Evolutionary conservation across 805 yeast species (phyloP).

Genomic region (Kazachstania psychrophila): DNA sequence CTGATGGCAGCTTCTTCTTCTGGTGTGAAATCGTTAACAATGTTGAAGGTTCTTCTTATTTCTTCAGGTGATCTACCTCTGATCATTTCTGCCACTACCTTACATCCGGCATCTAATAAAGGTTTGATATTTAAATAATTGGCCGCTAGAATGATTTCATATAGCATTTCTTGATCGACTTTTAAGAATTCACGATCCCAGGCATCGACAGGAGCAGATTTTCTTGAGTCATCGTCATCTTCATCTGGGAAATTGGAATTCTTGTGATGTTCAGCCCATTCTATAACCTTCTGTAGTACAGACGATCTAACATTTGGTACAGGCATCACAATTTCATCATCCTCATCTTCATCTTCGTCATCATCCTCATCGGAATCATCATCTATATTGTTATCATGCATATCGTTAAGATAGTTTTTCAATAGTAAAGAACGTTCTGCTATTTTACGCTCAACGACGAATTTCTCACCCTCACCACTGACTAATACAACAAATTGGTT

Average conservation of each 20-base stretch:
- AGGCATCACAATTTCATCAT: constrained; percentile 71
- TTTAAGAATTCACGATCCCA: constrained; percentile 94
- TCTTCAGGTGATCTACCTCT: constrained; percentile 74
- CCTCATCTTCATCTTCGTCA: constrained; percentile 32
- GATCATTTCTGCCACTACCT: constrained; percentile 76
- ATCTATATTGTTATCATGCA: constrained; percentile 45
- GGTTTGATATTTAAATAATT: constrained; percentile 71
- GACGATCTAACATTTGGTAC: constrained; percentile 83
- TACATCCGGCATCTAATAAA: constrained; percentile 67
- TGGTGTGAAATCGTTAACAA: constrained; percentile 74
- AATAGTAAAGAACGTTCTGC: constrained; percentile 81
- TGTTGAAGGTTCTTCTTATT: constrained; percentile 69
- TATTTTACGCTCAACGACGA: constrained; percentile 67
- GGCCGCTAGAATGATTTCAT: constrained; percentile 74
- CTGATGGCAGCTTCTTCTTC: constrained; percentile 84
- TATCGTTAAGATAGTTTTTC: constrained; percentile 78
- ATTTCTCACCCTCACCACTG: constrained; percentile 74
- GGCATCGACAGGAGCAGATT: constrained; percentile 84
- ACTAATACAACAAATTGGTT: constrained; percentile 40
- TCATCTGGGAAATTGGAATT: constrained; percentile 69
- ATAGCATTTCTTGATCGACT: constrained; percentile 86
- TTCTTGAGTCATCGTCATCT: constrained; percentile 75
- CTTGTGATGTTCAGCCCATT: constrained; percentile 94
- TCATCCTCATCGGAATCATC: constrained; percentile 30
- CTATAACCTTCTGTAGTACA: constrained; percentile 82